These are phyloP conservation scores for Ophiostoma sp. DNA, from an alignment of 2,329 filamentous ascomycete genomes.

Conservation along the genomic window DNA sequence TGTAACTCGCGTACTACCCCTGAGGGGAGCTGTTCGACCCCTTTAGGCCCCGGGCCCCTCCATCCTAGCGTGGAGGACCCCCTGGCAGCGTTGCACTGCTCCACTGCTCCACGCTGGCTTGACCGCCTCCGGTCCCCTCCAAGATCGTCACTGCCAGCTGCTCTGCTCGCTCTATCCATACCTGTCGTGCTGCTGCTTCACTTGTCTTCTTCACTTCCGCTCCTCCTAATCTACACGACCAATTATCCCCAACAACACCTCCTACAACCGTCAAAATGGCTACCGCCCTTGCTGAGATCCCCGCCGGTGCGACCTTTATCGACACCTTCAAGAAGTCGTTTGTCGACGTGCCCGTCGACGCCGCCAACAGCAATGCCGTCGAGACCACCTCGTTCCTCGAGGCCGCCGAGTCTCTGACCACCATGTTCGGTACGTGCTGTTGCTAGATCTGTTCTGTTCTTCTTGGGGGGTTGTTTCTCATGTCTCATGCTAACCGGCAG, in stretches of 20 bases:
- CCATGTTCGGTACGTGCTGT: conserved; percentile 67
- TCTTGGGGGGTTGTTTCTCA: too few relatives aligned
- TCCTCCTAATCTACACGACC: not conserved
- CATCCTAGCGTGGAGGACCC: not conserved
- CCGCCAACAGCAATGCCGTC: conserved; percentile 69
- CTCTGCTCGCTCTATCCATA: not conserved
- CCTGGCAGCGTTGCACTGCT: not conserved
- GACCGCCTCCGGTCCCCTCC: conserved; percentile 3
- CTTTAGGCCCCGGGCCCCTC: not conserved
- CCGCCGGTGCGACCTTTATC: conserved; percentile 72
- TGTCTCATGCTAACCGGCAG: conserved; percentile 34
- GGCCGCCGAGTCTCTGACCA: conserved; percentile 78
- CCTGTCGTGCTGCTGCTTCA: not conserved
- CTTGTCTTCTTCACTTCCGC: not conserved
- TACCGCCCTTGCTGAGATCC: conserved; percentile 40
- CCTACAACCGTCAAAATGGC: conserved; percentile 41
- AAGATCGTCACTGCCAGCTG: conserved; percentile 3
- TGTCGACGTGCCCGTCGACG: conserved; percentile 70
- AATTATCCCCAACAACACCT: not conserved
- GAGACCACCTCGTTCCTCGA: conserved; percentile 84
- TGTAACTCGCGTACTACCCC: not conserved
- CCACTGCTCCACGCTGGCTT: not conserved
- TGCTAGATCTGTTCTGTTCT: too few relatives aligned
- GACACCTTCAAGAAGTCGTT: conserved; percentile 81
- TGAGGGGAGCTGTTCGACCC: not conserved